Percentiles rank a stretch among this genome's conserved stretches.
Evolutionary conservation across 306 rosid species (phyloP).

Genomic region (Sicyos baderoa): DNA sequence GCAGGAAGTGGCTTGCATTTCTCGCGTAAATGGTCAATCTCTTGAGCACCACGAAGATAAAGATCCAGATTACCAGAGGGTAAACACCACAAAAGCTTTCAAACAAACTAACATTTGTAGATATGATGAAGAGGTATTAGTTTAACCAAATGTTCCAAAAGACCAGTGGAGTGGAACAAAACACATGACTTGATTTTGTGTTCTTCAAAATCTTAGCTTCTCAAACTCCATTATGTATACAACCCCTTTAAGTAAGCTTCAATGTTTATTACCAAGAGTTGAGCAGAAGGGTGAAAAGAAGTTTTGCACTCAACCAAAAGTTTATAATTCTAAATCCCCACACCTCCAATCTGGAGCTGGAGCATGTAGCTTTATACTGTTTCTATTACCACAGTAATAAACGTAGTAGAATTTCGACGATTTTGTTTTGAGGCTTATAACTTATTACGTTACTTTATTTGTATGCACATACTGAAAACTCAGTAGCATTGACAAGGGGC

Average conservation of each 20-base stretch:
- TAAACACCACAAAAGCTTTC: background rate
- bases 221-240: background rate
- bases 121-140: background rate
- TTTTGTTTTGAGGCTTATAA: background rate
- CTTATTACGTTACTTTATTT: background rate
- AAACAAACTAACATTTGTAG: background rate
- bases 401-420: background rate
- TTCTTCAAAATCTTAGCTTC: background rate
- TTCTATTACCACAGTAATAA: background rate
- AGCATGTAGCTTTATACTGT: background rate
- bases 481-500: background rate
- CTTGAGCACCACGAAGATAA: background rate
- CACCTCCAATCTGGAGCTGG: background rate
- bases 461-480: background rate
- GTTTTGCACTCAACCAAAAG: background rate
- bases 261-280: background rate
- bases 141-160: background rate
- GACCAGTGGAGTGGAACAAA: background rate
- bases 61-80: background rate
- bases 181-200: background rate
- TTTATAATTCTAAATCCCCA: background rate
- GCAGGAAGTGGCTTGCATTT: constrained; percentile 1
- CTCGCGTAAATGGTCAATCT: background rate
- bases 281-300: background rate
- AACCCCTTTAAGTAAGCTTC: background rate